Percentiles rank a stretch among this genome's conserved stretches.
These are phyloP conservation scores for Stagonosporopsis cucurbitacearum DNA, from an alignment of 2,329 filamentous ascomycete genomes.

Conservation along the genomic window DNA sequence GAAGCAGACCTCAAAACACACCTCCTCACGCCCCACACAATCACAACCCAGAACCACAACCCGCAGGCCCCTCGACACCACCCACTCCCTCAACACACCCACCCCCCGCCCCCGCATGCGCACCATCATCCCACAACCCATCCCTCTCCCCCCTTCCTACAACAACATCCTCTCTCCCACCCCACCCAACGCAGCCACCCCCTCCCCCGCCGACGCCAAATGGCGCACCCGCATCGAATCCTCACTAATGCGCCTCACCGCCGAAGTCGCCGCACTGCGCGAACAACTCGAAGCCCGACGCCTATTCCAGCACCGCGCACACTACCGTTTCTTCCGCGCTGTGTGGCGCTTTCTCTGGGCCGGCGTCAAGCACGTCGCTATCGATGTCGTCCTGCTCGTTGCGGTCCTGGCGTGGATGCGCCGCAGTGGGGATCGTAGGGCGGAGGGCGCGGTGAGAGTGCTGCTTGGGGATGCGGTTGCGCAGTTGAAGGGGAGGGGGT, in stretches of 20 bases:
- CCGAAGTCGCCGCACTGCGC: constrained; percentile 87
- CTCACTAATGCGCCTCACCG: constrained; percentile 85
- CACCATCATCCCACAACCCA: constrained; percentile 27
- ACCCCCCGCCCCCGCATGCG: constrained; percentile 28
- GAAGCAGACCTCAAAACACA: not conserved
- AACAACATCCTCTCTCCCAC: not conserved
- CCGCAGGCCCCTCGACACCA: constrained; percentile 4
- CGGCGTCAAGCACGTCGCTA: constrained; percentile 74
- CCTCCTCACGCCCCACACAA: not conserved
- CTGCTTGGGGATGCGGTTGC: constrained; percentile 59
- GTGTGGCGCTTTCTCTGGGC: constrained; percentile 69
- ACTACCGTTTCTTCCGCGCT: constrained; percentile 63
- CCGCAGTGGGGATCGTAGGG: constrained; percentile 70
- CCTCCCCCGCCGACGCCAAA: constrained; percentile 54
- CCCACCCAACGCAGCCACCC: constrained; percentile 2
- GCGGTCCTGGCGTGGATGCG: constrained; percentile 76
- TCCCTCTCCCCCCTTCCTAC: constrained; percentile 25
- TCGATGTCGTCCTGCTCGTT: constrained; percentile 71
- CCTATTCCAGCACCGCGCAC: constrained; percentile 70
- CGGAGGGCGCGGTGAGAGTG: constrained; percentile 76
- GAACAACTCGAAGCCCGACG: constrained; percentile 85
- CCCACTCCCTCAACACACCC: too few relatives aligned
- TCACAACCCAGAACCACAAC: constrained; percentile 3
- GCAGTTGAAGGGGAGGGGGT: constrained; percentile 41
- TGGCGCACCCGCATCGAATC: constrained; percentile 86